Base-by-base conservation (phyloP, 306 rosid species). In the Mimosa pudica region DNA sequence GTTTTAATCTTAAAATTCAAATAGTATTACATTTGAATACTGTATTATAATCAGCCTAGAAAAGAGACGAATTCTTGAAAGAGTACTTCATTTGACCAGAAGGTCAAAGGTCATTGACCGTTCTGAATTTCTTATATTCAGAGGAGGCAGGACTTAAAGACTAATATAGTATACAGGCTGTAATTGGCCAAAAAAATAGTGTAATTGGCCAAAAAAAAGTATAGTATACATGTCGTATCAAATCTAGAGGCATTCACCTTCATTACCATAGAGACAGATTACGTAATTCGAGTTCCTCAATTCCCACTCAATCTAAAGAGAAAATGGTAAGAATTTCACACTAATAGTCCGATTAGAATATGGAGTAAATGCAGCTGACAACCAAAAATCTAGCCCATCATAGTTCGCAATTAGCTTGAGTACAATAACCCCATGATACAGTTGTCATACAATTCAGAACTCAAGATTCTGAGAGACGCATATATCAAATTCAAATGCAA, bases 381-480 rank as follows among this genome's bases (percentile, higher is more conserved):
- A n/a, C 74, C 58, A 2, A 70, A 12, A 18, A 10, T 33, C 44
- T 6, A 36, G 14, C 17, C 30, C 18, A 49, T 45, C 10, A 49
- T 71, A 71, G 61, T 32, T 13, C 24, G 75, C 45, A 71, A 71
- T 48, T 6, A 30, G 6, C 44, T 12, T 30, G 32, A 48, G 14
- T 70, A 48, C 61, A 48, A 45, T 24, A 7, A 49, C 16, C 8
- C 32, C 61, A 30, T 30, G 45, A 70, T 46, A 48, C 75, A 71
- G 60, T 47, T 30, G 58, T 60, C 61, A 71, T 24, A 30, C 75
- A 71, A 30, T 71, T 71, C 30, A 71, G 35, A 47, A 17, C 20
- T 12, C 8, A 30, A 30, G 57, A 47, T 47, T 3, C 6, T 47
- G 44, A 30, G 20, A 46, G 60, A 36, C 57, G n/a, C n/a, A 70